Base-by-base conservation (phyloP, 148 eudicot genomes). In the Fallopia convolvulus region DNA sequence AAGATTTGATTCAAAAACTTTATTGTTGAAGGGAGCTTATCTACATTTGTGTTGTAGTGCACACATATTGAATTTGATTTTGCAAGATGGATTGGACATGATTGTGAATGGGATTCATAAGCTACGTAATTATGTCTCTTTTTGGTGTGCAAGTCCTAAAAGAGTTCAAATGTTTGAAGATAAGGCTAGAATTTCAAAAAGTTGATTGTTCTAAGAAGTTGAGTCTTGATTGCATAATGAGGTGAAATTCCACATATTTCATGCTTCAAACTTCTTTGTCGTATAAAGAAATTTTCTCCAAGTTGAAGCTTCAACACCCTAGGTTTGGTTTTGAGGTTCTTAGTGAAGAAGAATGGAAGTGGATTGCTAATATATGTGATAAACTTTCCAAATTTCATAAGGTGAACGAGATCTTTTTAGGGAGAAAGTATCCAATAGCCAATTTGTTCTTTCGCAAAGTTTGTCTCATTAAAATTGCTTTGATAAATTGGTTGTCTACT, bases 81-180 rank as follows among this genome's bases (percentile, higher is more conserved):
- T 78, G 14, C 36, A 81, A 75, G 86, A 85, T 66, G 85, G 84
- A 5, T 74, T 83, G 71, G 55, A 74, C 8, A 68, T 79, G 14
- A 70, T 79, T 23, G 39, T 42, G 12, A 50, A 52, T 8, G 81
- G 46, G 14, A 77, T 83, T 71, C 72, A 72, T 15, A 86, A 33
- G 48, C 44, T 86, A 9, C 77, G 80, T n/a, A 44, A 81, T 11
- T 76, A 74, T 77, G 80, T 80, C 17, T 1, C 15, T 21, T 81
- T 68, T 77, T 85, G 83, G 86, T 55, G 76, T 26, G 73, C 53
- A 13, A 48, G 80, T 12, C 76, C 81, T 1, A 49, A 80, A 75
- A 79, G 79, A 61, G 77, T 36, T 10, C 70, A 77, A 58, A 70
- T 63, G 21, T 81, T 84, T 77, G 53, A 76, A 58, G 83, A 84